These are phyloP conservation scores for Planoprotostelium fungivorum DNA, from an alignment of 78 protist genomes.

Conservation along the genomic window DNA sequence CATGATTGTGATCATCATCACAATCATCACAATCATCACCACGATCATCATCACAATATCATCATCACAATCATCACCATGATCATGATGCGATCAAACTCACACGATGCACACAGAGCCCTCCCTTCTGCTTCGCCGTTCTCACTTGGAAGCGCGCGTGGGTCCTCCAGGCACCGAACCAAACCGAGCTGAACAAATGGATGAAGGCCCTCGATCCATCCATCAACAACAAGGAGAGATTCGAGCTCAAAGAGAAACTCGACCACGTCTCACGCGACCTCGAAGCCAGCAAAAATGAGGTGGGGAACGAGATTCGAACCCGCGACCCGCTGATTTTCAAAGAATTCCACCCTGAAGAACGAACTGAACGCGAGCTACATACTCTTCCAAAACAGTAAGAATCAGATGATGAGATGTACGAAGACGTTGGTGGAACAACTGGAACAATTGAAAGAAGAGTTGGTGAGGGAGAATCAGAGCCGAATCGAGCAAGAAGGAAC, in stretches of 20 bases:
- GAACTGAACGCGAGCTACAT: neutral
- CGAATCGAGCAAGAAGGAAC: neutral
- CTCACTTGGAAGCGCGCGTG: slow-evolving; percentile 37
- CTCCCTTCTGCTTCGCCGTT: slow-evolving; percentile 39
- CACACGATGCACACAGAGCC: too few species aligned
- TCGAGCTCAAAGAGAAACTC: slow-evolving; percentile 29
- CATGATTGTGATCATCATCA: too few species aligned
- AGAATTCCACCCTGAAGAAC: neutral
- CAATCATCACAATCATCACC: too few species aligned
- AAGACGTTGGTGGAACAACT: neutral
- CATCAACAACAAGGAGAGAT: slow-evolving; percentile 9
- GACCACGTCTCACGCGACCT: neutral
- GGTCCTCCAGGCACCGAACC: slow-evolving; percentile 29
- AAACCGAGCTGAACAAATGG: slow-evolving; percentile 46
- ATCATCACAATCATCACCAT: too few species aligned
- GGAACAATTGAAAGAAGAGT: neutral
- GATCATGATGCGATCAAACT: too few species aligned
- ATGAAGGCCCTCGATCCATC: slow-evolving; percentile 45
- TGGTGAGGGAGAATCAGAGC: neutral
- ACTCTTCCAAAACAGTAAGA: neutral
- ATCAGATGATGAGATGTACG: neutral
- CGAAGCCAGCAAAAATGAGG: neutral
- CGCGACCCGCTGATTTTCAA: neutral
- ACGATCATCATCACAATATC: too few species aligned
- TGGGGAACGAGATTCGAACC: neutral